Base-by-base conservation (phyloP, 768 basidiomycete species). In the Nevesoporus exiguus region DNA sequence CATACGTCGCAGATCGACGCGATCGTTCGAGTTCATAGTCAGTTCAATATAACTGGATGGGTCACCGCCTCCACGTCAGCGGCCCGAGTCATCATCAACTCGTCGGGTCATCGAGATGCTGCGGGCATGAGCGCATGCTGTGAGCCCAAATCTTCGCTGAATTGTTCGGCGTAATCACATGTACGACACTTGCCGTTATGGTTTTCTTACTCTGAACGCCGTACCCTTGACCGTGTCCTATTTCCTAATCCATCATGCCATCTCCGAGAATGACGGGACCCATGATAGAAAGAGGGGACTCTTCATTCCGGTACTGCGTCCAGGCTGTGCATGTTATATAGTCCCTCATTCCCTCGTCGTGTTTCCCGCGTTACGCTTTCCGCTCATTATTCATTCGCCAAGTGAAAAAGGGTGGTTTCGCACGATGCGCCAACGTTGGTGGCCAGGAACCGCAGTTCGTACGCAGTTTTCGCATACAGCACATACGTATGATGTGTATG, bases 401-500 rank as follows among this genome's bases (percentile, higher is more conserved):
- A n/a, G n/a, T n/a, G n/a, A n/a, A n/a, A n/a, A n/a, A n/a, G n/a
- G n/a, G n/a, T n/a, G n/a, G n/a, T n/a, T n/a, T n/a, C 39, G 1
- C 36, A 37, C 36, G n/a, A 37, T 7, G 21, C 41, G 13, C 41
- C 24, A 24, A 22, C 31, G 15, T 3, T 17, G 33, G n/a, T n/a
- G 11, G 3, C 19, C 40, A 60, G 59, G 59, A 51, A 57, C 59
- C 59, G 59, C 59, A 60, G 59, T 47, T n/a, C 39, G 17, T 40
- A 41, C 13, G 37, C 19, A 47, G 21, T 21, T 3, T 24, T n/a
- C 25, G 29, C 10, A 21, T 44, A 29, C 5, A 5, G 27, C 8
- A 29, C n/a, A 29, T 29, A 29, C 8, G 8, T 4, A n/a, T 22
- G 31, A 10, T 51, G 36, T 27, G 19, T 55, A 36, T 33, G 27